These are phyloP conservation scores for Corynespora cassiicola DNA, from an alignment of 2,329 filamentous ascomycete genomes.

Conservation along the genomic window DNA sequence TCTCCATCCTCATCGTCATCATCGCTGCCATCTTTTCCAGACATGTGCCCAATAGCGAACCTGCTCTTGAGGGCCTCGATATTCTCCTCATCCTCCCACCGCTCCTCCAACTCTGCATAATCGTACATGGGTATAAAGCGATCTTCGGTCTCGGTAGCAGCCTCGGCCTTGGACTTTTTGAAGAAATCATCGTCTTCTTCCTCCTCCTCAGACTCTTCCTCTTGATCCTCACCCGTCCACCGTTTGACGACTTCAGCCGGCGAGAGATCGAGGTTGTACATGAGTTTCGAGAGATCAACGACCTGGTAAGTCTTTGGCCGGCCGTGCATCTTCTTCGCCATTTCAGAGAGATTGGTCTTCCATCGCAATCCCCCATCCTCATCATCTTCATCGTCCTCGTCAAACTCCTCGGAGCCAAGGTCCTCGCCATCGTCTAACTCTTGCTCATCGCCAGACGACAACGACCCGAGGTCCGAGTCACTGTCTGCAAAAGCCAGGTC, in stretches of 20 bases:
- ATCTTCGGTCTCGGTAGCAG: conserved; percentile 68
- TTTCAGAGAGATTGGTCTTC: conserved; percentile 86
- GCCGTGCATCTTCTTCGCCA: conserved; percentile 74
- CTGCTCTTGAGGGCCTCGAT: conserved; percentile 75
- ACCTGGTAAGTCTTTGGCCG: conserved; percentile 77
- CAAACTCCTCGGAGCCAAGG: conserved; percentile 60
- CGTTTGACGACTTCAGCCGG: conserved; percentile 76
- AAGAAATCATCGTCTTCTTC: conserved; percentile 71
- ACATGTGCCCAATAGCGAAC: conserved; percentile 75
- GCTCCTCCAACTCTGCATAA: conserved; percentile 79
- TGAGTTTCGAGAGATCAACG: conserved; percentile 80
- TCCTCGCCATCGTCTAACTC: conserved; percentile 43
- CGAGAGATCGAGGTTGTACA: conserved; percentile 84
- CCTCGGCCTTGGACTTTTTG: conserved; percentile 60
- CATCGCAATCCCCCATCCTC: conserved; percentile 78
- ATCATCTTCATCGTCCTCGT: conserved; percentile 63
- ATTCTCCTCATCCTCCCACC: conserved; percentile 83
- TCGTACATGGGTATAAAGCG: conserved; percentile 80
- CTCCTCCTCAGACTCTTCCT: conserved; percentile 57
- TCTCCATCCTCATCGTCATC: conserved; percentile 59
- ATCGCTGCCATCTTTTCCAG: conserved; percentile 46
- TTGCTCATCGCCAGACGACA: conserved; percentile 67
- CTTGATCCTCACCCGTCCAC: conserved; percentile 75
- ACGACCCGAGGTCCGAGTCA: conserved; percentile 92
- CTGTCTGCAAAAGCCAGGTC: conserved; percentile 93